These are phyloP conservation scores for Chaetomium globosum DNA, from an alignment of 2,329 filamentous ascomycete species.

Conservation along the genomic window DNA sequence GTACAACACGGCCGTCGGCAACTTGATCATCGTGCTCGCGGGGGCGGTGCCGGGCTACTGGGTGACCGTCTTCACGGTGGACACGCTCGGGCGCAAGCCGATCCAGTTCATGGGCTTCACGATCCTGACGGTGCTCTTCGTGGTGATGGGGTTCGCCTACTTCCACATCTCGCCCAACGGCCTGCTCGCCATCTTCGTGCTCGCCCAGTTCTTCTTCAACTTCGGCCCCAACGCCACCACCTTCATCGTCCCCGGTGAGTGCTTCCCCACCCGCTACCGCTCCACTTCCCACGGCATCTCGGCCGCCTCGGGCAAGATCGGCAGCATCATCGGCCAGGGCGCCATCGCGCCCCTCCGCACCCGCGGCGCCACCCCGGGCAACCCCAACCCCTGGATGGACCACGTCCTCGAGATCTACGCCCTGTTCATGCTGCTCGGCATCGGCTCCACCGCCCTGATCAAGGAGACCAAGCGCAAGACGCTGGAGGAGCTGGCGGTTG, in stretches of 20 bases:
- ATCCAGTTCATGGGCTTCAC: slow-evolving; percentile 69
- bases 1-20: slow-evolving; percentile 75
- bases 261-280: slow-evolving; percentile 60
- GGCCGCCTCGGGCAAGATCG: slow-evolving; percentile 58
- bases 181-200: slow-evolving; percentile 58
- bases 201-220: slow-evolving; percentile 64
- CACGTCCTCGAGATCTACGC: slow-evolving; percentile 76
- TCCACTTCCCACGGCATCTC: slow-evolving; percentile 62
- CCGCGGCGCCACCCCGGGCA: slow-evolving; percentile 46
- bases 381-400: slow-evolving; percentile 67
- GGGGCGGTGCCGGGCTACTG: slow-evolving; percentile 82
- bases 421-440: slow-evolving; percentile 74
- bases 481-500: slow-evolving; percentile 61
- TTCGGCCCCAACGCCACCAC: slow-evolving; percentile 61
- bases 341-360: slow-evolving; percentile 59
- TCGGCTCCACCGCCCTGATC: slow-evolving; percentile 69
- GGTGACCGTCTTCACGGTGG: slow-evolving; percentile 70
- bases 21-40: slow-evolving; percentile 76
- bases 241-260: slow-evolving; percentile 60
- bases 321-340: slow-evolving; percentile 60
- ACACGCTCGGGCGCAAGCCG: slow-evolving; percentile 74
- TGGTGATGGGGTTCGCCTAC: slow-evolving; percentile 66
- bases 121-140: slow-evolving; percentile 63
- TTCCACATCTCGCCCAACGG: slow-evolving; percentile 54
- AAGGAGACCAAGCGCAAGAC: slow-evolving; percentile 74